Evolutionary conservation across 2,329 filamentous ascomycete species (phyloP).

Genomic region (Bimuria novae-zelandiae): DNA sequence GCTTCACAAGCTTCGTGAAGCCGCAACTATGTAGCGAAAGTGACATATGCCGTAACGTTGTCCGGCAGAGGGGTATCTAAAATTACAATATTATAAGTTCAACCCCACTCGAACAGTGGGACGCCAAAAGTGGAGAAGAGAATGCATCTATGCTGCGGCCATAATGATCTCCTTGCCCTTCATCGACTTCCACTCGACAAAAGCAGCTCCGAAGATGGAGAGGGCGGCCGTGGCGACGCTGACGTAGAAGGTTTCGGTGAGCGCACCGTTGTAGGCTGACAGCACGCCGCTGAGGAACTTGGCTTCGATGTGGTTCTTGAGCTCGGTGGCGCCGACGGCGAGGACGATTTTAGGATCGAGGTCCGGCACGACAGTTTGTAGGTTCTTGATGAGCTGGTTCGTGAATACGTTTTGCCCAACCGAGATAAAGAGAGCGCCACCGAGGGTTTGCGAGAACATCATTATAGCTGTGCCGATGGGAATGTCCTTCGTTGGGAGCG

Average conservation of each 20-base stretch:
- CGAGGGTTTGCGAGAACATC: constrained; percentile 55
- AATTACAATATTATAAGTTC: not conserved
- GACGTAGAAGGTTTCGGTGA: constrained; percentile 65
- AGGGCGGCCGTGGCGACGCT: constrained; percentile 59
- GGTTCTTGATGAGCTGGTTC: constrained; percentile 53
- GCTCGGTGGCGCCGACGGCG: constrained; percentile 60
- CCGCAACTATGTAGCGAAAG: no score
- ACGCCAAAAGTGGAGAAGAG: no score
- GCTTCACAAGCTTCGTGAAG: no score
- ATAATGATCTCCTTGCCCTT: constrained; percentile 60
- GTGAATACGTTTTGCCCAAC: constrained; percentile 57
- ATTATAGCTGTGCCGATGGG: constrained; percentile 55
- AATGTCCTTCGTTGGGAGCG: constrained; percentile 49
- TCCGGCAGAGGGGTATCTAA: not conserved
- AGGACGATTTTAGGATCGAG: constrained; percentile 51
- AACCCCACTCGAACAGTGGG: no score
- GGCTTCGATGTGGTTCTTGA: constrained; percentile 58
- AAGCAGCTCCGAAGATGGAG: constrained; percentile 58
- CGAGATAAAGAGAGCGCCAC: constrained; percentile 55
- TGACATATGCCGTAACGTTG: no score
- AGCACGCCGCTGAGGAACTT: constrained; percentile 60
- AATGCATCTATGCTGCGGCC: constrained; percentile 30
- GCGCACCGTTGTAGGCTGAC: constrained; percentile 65
- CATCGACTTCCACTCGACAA: constrained; percentile 69
- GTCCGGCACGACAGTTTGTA: constrained; percentile 44